A percentile compares a stretch with the other conserved stretches of the same genome.
These are phyloP conservation scores for Trichocomaceae sp. DNA, from an alignment of 2,329 filamentous ascomycete genomes.

Conservation along the genomic window DNA sequence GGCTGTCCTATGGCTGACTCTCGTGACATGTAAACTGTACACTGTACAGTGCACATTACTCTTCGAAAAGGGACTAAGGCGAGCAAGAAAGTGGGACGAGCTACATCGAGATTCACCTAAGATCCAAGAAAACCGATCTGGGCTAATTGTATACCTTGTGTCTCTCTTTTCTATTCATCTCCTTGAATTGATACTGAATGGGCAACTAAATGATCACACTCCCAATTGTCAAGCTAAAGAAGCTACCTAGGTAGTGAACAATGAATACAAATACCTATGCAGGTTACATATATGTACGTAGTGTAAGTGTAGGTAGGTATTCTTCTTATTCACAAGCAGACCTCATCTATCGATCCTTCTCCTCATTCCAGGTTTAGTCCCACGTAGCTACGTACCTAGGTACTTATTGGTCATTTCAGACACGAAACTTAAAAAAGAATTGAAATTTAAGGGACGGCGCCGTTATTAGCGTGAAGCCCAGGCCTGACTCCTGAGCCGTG, in stretches of 20 bases:
- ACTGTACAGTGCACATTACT: neutral
- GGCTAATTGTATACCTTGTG: no score
- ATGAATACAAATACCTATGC: no score
- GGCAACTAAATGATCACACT: neutral
- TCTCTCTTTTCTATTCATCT: neutral
- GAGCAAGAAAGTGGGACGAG: neutral
- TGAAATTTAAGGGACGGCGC: neutral
- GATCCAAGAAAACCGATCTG: neutral
- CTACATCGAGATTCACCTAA: neutral
- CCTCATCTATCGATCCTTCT: neutral
- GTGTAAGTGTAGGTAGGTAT: neutral
- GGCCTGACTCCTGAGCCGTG: neutral
- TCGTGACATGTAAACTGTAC: constrained; percentile 6
- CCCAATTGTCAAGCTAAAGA: neutral
- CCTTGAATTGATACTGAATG: neutral
- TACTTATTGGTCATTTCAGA: neutral
- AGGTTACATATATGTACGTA: neutral
- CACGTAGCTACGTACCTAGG: no score
- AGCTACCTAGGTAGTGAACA: neutral
- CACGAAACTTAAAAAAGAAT: neutral
- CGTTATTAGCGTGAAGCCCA: neutral
- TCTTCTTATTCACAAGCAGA: neutral
- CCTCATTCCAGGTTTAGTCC: neutral
- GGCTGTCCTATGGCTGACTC: neutral
- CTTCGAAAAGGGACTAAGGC: neutral